Evolutionary conservation across 768 basidiomycete genomes (phyloP).

Genomic region (Lentinula boryana): DNA sequence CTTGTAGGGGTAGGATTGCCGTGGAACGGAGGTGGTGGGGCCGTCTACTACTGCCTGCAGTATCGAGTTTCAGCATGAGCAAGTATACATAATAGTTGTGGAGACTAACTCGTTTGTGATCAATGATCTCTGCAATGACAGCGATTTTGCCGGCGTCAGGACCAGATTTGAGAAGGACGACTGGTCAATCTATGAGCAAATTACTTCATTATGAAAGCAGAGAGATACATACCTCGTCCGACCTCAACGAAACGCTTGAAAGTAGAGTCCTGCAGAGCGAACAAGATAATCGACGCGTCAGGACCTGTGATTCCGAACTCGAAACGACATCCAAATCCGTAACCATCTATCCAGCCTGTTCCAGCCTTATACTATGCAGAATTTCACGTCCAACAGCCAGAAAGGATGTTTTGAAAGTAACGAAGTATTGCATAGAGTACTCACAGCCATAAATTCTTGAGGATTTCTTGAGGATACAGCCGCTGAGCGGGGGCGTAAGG

Average conservation of each 20-base stretch:
- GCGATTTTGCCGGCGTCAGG: conserved; percentile 86
- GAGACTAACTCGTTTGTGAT: conserved; percentile 89
- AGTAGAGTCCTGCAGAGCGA: conserved; percentile 61
- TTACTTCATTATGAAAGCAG: not conserved
- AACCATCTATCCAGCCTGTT: not conserved
- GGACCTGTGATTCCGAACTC: too few species aligned
- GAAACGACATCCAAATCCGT: conserved; percentile 1
- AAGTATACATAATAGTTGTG: not conserved
- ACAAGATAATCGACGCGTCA: not conserved
- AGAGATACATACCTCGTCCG: conserved; percentile 66
- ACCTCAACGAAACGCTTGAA: conserved; percentile 99
- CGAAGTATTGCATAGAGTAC: not conserved
- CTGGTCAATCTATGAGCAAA: conserved; percentile 28
- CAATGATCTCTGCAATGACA: conserved; percentile 95
- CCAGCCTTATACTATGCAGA: not conserved
- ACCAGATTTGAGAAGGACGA: conserved; percentile 91
- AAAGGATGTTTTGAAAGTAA: not conserved
- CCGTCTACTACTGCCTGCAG: conserved; percentile 91
- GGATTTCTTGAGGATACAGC: not conserved
- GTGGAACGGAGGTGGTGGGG: conserved; percentile 84
- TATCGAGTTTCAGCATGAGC: not conserved
- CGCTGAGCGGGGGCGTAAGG: not conserved
- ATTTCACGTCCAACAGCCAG: not conserved
- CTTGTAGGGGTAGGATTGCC: conserved; percentile 88
- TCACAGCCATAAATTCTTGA: conserved; percentile 4